Evolutionary conservation across 1,139 yeast genomes (phyloP).

Genomic region (Lodderomyces beijingensis): DNA sequence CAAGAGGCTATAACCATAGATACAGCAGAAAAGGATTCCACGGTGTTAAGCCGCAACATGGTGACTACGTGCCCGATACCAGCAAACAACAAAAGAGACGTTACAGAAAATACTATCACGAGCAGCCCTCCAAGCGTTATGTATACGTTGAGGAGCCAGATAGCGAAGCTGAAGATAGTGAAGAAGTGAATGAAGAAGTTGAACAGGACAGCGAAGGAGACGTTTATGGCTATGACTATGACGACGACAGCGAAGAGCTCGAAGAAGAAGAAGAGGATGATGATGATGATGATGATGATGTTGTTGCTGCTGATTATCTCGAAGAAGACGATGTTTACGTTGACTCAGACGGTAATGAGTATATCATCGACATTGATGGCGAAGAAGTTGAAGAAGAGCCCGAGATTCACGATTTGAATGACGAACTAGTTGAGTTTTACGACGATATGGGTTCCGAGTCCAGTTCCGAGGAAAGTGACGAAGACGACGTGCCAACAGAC

Average conservation of each 20-base stretch:
- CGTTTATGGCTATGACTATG: conserved; percentile 15
- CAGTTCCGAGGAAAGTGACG: conserved; percentile 11
- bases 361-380: conserved; percentile 33
- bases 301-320: conserved; percentile 7
- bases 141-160: conserved; percentile 43
- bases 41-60: conserved; percentile 4
- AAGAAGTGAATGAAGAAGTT: conserved; percentile 6
- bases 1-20: conserved; percentile 7
- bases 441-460: conserved; percentile 18
- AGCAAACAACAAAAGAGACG: conserved; percentile 4
- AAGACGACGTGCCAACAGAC: conserved; percentile 9
- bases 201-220: conserved; percentile 9
- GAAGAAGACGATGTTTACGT: conserved; percentile 10
- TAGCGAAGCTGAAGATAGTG: conserved; percentile 23
- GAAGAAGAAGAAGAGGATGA: conserved; percentile 6
- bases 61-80: background rate
- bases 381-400: conserved; percentile 26
- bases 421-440: conserved; percentile 37
- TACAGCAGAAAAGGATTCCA: conserved; percentile 7
- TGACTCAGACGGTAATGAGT: conserved; percentile 16
- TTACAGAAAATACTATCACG: conserved; percentile 33
- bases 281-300: conserved; percentile 7
- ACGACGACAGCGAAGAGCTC: conserved; percentile 11
- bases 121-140: conserved; percentile 27
- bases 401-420: conserved; percentile 34